Evolutionary conservation across 805 yeast species (phyloP), one percentile per base, ranked within the genome.

Genomic region (Lipomyces yamadae): DNA sequence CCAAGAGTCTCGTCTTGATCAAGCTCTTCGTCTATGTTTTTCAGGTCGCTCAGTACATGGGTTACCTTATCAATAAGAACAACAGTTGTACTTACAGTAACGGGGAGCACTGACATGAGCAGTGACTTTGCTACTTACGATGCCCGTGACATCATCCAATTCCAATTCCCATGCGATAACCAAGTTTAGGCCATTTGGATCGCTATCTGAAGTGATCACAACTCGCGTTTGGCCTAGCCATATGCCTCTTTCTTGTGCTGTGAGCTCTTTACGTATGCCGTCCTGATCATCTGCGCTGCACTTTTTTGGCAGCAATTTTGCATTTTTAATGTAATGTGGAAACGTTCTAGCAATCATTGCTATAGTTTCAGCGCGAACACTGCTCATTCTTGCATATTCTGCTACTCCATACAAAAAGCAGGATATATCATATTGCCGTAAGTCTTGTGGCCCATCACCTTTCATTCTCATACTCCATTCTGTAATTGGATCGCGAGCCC

Each of bases 61-160:
- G 30, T 7, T 24, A 11, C 33, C 5, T 24, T 13, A 42, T 37
- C 24, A 39, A 18, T 39, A n/a, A 13, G 11, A 54, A 24, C 24
- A 24, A 24, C 24, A 24, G 24, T 32, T 24, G 24, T 4, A 54
- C 71, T 42, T 50, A 65, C 71, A 68, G 10, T 60, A 48, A 8
- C 33, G 32, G 4, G 67, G 60, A 10, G 62, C 56, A 53, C 68
- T 62, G 10, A 55, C 56, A 37, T 35, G 56, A 15, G 67, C 67
- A 32, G 57, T 10, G 2, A 68, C 63, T 5, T n/a, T 53, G 33
- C 67, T 62, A 4, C 42, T 10, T 2, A 35, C 66, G 37, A 66
- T 70, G 32, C 71, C 71, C n/a, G 71, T 63, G 6, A 42, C 18
- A 3, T 10, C 30, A 34, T 65, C 71, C 52, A 60, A 42, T n/a